These are phyloP conservation scores for Chlorella vulgaris DNA, from an alignment of 139 green algal genomes.

Conservation along the genomic window DNA sequence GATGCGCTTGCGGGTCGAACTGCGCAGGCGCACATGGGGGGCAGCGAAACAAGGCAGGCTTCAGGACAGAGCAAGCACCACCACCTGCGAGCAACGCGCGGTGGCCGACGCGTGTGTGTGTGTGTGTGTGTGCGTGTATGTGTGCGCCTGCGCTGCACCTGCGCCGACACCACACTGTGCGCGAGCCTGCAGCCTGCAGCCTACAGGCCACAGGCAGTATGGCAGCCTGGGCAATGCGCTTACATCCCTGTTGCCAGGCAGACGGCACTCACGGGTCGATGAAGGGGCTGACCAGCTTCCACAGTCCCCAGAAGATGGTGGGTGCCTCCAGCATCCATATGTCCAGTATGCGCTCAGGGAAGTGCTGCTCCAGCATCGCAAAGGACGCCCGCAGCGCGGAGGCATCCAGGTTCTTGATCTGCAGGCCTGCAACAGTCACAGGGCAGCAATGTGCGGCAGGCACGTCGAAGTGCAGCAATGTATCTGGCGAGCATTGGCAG, in stretches of 20 bases:
- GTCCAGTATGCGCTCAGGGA: slow-evolving; percentile 2
- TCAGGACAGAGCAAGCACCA: too few relatives aligned
- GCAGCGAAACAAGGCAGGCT: background rate
- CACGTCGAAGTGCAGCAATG: too few relatives aligned
- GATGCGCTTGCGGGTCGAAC: slow-evolving; percentile 13
- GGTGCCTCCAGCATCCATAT: slow-evolving; percentile 17
- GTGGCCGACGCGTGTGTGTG: too few relatives aligned
- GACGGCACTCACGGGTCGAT: background rate
- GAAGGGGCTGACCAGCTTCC: slow-evolving; percentile 16
- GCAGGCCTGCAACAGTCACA: slow-evolving; percentile 1
- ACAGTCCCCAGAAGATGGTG: slow-evolving; percentile 12
- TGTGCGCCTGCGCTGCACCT: too few relatives aligned
- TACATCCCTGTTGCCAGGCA: too few relatives aligned
- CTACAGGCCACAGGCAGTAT: too few relatives aligned
- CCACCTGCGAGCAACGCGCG: too few relatives aligned
- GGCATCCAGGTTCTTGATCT: slow-evolving; percentile 23
- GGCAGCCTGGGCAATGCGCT: too few relatives aligned
- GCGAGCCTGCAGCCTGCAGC: too few relatives aligned
- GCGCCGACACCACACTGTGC: too few relatives aligned
- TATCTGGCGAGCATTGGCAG: too few relatives aligned
- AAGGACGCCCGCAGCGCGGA: slow-evolving; percentile 1
- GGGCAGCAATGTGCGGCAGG: background rate
- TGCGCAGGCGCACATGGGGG: background rate
- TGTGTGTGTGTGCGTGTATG: too few relatives aligned
- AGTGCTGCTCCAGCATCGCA: slow-evolving; percentile 26